A percentile compares a stretch with the other conserved stretches of the same genome.
Conservation (phyloP, 148 eudicot species). For the Rhododendron ovatum region DNA sequence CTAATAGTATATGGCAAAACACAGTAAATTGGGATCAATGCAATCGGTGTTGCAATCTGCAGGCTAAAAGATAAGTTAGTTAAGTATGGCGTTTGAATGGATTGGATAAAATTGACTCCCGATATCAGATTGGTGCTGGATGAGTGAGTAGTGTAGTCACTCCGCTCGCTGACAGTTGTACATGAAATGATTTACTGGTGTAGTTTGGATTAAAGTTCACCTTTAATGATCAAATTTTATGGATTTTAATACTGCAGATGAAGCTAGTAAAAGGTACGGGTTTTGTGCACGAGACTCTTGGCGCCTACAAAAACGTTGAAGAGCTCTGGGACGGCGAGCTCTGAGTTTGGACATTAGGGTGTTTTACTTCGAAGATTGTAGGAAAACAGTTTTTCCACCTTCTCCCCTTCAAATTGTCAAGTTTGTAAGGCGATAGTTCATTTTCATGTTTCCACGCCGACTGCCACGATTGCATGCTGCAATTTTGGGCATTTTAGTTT, state of each 20-base stretch:
- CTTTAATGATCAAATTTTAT: background rate
- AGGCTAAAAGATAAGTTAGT: background rate
- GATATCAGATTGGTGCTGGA: background rate
- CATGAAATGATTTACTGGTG: background rate
- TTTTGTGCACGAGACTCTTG: constrained; percentile 43
- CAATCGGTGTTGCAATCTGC: background rate
- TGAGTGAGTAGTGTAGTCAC: background rate
- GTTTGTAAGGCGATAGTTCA: background rate
- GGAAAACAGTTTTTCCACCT: background rate
- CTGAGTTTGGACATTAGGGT: constrained; percentile 14
- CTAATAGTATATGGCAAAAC: no score
- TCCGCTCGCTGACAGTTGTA: background rate
- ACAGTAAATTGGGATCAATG: background rate
- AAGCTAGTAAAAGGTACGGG: constrained; percentile 34
- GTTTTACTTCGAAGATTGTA: background rate
- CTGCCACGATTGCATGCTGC: background rate
- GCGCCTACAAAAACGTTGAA: constrained; percentile 52
- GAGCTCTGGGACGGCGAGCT: constrained; percentile 79
- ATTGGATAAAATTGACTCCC: background rate
- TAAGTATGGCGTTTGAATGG: background rate
- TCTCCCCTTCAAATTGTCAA: background rate
- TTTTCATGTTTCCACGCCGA: background rate
- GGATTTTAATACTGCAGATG: constrained; percentile 31
- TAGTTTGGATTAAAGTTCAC: background rate
- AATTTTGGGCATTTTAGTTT: background rate